Percentiles rank a stretch among this genome's conserved stretches.
Conservation (phyloP, 2,329 filamentous ascomycete genomes). For the Nemania sp. region DNA sequence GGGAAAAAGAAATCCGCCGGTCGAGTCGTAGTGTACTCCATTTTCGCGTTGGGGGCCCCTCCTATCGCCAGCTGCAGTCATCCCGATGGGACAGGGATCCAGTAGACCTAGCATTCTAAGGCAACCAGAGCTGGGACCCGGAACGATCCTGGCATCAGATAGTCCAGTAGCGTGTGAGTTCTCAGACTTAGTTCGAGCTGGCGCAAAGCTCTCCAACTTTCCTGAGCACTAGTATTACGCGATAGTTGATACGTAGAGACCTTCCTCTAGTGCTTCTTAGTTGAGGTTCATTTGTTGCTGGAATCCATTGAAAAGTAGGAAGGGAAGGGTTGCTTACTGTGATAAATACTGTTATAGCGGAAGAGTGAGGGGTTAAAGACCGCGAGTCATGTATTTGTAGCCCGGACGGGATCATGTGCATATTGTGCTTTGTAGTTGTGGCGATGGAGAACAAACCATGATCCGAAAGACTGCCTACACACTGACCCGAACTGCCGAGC, state of each 20-base stretch:
- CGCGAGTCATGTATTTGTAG: neutral
- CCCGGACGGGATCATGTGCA: neutral
- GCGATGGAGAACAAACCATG: neutral
- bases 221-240: too few species aligned
- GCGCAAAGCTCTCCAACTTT: too few species aligned
- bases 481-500: conserved; percentile 17
- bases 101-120: neutral
- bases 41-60: neutral
- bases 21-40: conserved; percentile 11
- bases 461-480: conserved; percentile 5
- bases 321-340: neutral
- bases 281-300: neutral
- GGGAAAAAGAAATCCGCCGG: conserved; percentile 18
- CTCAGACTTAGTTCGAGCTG: too few species aligned
- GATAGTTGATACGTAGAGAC: too few species aligned
- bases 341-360: neutral
- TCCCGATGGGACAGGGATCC: conserved; percentile 12
- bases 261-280: neutral
- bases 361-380: neutral
- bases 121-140: neutral
- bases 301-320: neutral
- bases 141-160: neutral
- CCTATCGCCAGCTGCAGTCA: conserved; percentile 4
- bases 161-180: too few species aligned
- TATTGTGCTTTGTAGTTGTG: neutral